These are phyloP conservation scores for Tephrocybe rancida DNA, from an alignment of 768 basidiomycete species.

Conservation along the genomic window DNA sequence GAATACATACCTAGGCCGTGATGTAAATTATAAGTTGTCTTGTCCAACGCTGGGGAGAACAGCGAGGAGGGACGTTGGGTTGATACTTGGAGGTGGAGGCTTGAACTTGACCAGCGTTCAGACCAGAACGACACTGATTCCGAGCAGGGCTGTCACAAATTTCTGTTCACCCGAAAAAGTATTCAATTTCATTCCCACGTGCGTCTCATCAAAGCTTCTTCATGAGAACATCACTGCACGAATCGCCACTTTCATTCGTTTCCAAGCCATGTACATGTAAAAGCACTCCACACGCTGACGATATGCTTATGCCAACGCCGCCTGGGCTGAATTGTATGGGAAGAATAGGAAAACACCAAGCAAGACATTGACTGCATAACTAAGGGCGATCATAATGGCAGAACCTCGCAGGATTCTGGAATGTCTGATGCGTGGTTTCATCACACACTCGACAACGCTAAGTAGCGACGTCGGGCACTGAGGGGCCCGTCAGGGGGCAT, in stretches of 20 bases:
- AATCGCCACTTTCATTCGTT: neutral
- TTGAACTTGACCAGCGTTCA: conserved; percentile 14
- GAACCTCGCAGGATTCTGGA: neutral
- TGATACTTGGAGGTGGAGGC: neutral
- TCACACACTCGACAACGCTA: neutral
- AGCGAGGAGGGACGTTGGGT: neutral
- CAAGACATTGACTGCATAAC: too few species aligned
- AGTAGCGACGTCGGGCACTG: neutral
- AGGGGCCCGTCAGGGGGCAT: neutral
- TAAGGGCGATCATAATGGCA: neutral
- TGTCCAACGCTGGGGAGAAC: conserved; percentile 1
- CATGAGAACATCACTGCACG: neutral
- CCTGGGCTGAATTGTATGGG: neutral
- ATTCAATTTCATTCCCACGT: conserved; percentile 13
- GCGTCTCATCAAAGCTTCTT: conserved; percentile 8
- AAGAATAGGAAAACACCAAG: neutral
- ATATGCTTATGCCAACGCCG: neutral
- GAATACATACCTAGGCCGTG: conserved; percentile 4
- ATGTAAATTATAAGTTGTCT: conserved; percentile 1
- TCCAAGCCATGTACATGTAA: neutral
- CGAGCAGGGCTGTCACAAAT: conserved; percentile 20
- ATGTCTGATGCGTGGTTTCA: conserved; percentile 3
- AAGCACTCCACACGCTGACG: neutral
- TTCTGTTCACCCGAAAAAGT: conserved; percentile 18
- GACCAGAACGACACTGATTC: conserved; percentile 10